Base-by-base conservation (phyloP, 2,329 filamentous ascomycete species). In the Aspergillus felis region DNA sequence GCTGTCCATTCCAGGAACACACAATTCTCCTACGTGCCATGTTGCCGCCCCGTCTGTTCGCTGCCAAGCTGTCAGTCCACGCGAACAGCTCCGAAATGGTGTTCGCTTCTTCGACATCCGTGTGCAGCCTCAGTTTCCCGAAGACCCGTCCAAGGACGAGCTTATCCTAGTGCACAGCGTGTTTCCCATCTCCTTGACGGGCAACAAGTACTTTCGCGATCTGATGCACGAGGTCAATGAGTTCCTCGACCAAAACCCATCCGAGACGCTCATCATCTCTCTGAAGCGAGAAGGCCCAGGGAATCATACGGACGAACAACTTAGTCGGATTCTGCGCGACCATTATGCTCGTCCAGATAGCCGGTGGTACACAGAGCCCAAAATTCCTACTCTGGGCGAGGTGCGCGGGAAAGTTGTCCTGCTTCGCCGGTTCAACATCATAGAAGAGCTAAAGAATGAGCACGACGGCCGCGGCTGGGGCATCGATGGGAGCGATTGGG, bases 101-200 rank as follows among this genome's bases (percentile, higher is more conserved):
- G 89, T 97, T 49, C 91, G 94, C 53, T 97, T 97, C 80, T 87
- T 99, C 64, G 94, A 99, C 72, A 85, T 99, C 61, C 87, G 94
- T 53, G 89, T 97, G 1, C 87, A 89, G 66, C 85, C 86, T 1
- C 79, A 82, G 29, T 79, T 79, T 53, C 81, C 84, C 1, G 78
- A 82, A 1, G 80, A 88, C 54, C 71, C 76, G 0, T 79, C 81
- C 60, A 84, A 84, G 62, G 86, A 91, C 70, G 82, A 84, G 44
- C 82, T 97, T 17, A 79, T 87, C 54, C 89, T 99, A 29, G 93
- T 97, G 4, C 94, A 99, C 78, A 87, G 88, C 68, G 90, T 86
- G 25, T 97, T 97, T 71, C 92, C 94, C 56, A 86, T 97, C 72
- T 88, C 90, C 3, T 81, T 99, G 32, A 90, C 88, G 0, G 91